Conservation (phyloP, 805 yeast species). For the Suhomyces sp. region DNA sequence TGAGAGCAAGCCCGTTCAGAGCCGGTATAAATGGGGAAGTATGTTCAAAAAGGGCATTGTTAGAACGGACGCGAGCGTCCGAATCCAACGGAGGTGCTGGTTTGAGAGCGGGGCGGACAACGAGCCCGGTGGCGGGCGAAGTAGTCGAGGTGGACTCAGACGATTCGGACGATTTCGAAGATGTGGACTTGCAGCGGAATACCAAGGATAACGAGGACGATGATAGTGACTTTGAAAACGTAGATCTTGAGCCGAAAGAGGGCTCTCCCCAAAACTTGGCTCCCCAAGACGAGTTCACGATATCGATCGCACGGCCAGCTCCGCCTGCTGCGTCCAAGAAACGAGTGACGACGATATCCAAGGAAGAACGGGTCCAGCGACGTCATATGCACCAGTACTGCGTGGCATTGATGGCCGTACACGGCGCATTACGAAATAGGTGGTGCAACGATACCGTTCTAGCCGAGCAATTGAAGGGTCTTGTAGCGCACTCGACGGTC, state of each 20-base stretch:
- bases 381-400: constrained; percentile 55
- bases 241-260: constrained; percentile 11
- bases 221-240: constrained; percentile 26
- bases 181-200: constrained; percentile 19
- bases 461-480: constrained; percentile 35
- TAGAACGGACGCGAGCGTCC: not conserved
- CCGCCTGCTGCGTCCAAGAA: constrained; percentile 14
- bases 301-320: constrained; percentile 11
- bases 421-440: constrained; percentile 63
- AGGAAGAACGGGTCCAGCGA: constrained; percentile 56
- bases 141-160: not conserved
- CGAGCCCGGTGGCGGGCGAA: not conserved
- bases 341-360: constrained; percentile 38
- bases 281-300: constrained; percentile 4
- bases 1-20: not conserved
- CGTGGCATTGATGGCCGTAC: constrained; percentile 57
- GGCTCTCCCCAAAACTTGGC: not conserved
- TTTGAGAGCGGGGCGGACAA: not conserved
- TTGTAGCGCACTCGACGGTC: constrained; percentile 47
- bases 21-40: not conserved
- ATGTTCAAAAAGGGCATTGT: not conserved
- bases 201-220: constrained; percentile 12
- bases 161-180: constrained; percentile 35
- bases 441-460: constrained; percentile 64
- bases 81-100: constrained; percentile 3